A percentile compares a stretch with the other conserved stretches of the same genome.
These are phyloP conservation scores for Psilocybe subaeruginosa DNA, from an alignment of 768 basidiomycete genomes.

Conservation along the genomic window DNA sequence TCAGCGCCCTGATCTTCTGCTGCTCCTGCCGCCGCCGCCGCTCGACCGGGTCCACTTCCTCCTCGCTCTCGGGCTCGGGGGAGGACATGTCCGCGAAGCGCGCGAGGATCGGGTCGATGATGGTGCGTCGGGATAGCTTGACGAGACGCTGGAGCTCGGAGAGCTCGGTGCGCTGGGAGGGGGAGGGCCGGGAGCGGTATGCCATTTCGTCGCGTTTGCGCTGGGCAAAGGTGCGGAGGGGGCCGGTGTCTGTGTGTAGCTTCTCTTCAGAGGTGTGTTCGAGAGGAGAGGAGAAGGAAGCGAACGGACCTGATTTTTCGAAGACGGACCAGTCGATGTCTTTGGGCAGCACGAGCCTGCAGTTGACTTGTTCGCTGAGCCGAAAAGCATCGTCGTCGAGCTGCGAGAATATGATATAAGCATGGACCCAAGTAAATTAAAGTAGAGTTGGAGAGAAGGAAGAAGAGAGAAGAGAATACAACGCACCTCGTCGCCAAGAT, in stretches of 20 bases:
- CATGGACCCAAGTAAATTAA: neutral
- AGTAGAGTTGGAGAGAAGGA: neutral
- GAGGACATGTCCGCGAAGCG: slow-evolving; percentile 34
- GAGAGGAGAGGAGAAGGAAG: neutral
- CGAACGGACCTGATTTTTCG: slow-evolving; percentile 51
- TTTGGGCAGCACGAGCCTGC: slow-evolving; percentile 44
- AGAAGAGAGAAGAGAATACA: neutral
- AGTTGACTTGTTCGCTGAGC: slow-evolving; percentile 49
- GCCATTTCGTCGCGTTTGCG: slow-evolving; percentile 36
- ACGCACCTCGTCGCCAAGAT: slow-evolving; percentile 36
- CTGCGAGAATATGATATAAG: slow-evolving; percentile 11
- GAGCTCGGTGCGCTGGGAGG: slow-evolving; percentile 44
- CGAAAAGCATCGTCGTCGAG: slow-evolving; percentile 36
- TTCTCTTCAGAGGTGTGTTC: neutral
- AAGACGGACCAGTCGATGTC: slow-evolving; percentile 68
- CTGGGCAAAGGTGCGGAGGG: slow-evolving; percentile 51
- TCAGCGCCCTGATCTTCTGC: slow-evolving; percentile 58
- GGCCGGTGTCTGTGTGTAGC: slow-evolving; percentile 48
- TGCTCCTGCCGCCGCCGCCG: slow-evolving; percentile 41
- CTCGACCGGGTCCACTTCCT: slow-evolving; percentile 43
- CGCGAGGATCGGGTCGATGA: slow-evolving; percentile 53
- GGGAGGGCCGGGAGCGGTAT: slow-evolving; percentile 39
- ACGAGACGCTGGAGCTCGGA: slow-evolving; percentile 64
- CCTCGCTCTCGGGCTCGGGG: slow-evolving; percentile 39
- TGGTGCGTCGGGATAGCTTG: slow-evolving; percentile 47